Base-by-base conservation (phyloP, 208 protist genomes). In the Wallacemonas sp. region DNA sequence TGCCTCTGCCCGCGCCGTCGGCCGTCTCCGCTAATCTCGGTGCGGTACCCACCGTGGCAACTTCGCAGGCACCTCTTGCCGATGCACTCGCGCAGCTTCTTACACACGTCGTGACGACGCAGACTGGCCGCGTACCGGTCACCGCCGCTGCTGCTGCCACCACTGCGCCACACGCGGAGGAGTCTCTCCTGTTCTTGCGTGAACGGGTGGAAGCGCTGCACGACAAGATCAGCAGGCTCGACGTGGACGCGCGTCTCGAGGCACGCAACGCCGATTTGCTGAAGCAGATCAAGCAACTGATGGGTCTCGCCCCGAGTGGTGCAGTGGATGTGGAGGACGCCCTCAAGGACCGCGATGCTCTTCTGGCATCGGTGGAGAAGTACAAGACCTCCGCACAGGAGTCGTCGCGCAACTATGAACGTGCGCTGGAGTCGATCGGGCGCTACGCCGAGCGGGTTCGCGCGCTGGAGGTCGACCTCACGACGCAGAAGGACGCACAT, bases 251-350 rank as follows among this genome's bases (percentile, higher is more conserved):
- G 26, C 71, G 68, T 5, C 63, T 93, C 44, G 69, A 78, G 48
- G 76, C 63, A 55, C 90, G 90, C 59, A 93, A 93, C 67, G 64
- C 70, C 3, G 71, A 70, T 37, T 71, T 93, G 48, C 79, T 91
- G 61, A 55, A 22, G 27, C 76, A 83, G 24, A 68, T 93, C 29
- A 79, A 79, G 32, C 71, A 71, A 21, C 79, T 73, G 1, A 55
- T 87, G 4, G 87, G 87, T 10, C 79, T 79, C 21, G 78, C 73
- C 1, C 87, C 83, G 10, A 52, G 66, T 19, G 70, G 61, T 27
- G 57, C 63, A 1, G 74, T 78, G 33, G 73, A 74, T 38, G 39
- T 79, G 6, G 82, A 89, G 60, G 82, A 93, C 64, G 45, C 68
- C 34, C 9, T 72, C 30, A 83, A 84, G 46, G 84, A 91, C 66